A percentile compares a stretch with the other conserved stretches of the same genome.
These are phyloP conservation scores for Clonostachys sp. DNA, from an alignment of 2,329 filamentous ascomycete genomes.

Conservation along the genomic window DNA sequence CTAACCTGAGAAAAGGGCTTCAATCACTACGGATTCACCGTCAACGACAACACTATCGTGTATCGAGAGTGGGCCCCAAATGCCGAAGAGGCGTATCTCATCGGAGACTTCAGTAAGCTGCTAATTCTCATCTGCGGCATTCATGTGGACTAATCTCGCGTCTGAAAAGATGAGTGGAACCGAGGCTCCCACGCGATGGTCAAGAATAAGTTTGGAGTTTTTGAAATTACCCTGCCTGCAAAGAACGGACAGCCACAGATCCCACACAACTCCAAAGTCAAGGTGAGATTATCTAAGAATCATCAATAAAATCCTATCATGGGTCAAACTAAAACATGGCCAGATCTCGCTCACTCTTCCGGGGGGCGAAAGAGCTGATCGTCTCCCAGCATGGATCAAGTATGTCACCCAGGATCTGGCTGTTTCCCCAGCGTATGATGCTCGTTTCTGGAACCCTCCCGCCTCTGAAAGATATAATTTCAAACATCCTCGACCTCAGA, in stretches of 20 bases:
- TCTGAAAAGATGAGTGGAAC: constrained; percentile 73
- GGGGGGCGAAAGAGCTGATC: constrained; percentile 75
- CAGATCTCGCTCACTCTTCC: constrained; percentile 82
- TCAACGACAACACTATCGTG: constrained; percentile 73
- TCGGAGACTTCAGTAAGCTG: constrained; percentile 86
- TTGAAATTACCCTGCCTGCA: constrained; percentile 74
- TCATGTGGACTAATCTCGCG: constrained; percentile 9
- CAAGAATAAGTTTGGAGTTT: constrained; percentile 80
- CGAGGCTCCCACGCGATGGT: constrained; percentile 80
- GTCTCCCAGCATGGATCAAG: constrained; percentile 94
- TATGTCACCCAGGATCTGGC: constrained; percentile 90
- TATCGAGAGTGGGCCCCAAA: constrained; percentile 98
- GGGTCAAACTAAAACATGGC: background rate
- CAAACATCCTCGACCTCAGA: constrained; percentile 77
- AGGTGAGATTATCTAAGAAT: constrained; percentile 51
- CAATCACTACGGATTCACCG: constrained; percentile 82
- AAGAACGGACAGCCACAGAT: constrained; percentile 73
- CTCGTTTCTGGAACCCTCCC: constrained; percentile 95
- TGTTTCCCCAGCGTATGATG: constrained; percentile 90
- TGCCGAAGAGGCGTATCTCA: constrained; percentile 76
- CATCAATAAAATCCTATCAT: background rate
- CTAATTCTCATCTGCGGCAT: background rate
- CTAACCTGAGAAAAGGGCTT: constrained; percentile 54
- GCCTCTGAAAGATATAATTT: constrained; percentile 71
- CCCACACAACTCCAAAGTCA: constrained; percentile 90